Percentiles rank a stretch among this genome's conserved stretches.
Evolutionary conservation across 2,329 filamentous ascomycete species (phyloP).

Genomic region (Neonectria neomacrospora): DNA sequence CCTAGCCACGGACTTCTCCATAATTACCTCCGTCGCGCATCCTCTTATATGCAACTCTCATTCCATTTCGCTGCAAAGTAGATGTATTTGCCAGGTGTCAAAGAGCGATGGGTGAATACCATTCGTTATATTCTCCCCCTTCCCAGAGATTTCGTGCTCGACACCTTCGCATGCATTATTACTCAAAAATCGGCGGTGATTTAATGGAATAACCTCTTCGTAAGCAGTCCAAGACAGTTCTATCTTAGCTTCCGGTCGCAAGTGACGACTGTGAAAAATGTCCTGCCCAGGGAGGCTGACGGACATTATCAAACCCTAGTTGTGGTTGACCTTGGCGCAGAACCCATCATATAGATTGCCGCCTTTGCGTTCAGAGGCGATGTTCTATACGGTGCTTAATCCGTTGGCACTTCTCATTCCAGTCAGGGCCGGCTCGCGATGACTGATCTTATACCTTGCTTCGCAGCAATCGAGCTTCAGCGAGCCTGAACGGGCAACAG

Average conservation of each 20-base stretch:
- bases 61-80: neutral
- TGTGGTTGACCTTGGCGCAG: neutral
- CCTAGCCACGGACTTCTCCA: neutral
- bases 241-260: neutral
- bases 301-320: too few relatives aligned
- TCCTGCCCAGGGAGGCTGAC: neutral
- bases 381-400: neutral
- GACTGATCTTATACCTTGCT: neutral
- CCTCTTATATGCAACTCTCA: neutral
- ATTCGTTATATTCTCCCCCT: neutral
- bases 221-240: neutral
- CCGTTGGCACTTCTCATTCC: neutral
- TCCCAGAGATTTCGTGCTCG: neutral
- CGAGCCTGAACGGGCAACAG: neutral
- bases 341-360: neutral
- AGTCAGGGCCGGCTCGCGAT: neutral
- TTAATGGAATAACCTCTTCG: neutral
- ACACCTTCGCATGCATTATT: neutral
- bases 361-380: neutral
- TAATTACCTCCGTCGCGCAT: neutral
- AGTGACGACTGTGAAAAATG: neutral
- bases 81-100: neutral
- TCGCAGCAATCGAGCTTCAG: neutral
- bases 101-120: neutral
- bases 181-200: neutral